Base-by-base conservation (phyloP, 768 basidiomycete species). In the Butyriboletus loyo region DNA sequence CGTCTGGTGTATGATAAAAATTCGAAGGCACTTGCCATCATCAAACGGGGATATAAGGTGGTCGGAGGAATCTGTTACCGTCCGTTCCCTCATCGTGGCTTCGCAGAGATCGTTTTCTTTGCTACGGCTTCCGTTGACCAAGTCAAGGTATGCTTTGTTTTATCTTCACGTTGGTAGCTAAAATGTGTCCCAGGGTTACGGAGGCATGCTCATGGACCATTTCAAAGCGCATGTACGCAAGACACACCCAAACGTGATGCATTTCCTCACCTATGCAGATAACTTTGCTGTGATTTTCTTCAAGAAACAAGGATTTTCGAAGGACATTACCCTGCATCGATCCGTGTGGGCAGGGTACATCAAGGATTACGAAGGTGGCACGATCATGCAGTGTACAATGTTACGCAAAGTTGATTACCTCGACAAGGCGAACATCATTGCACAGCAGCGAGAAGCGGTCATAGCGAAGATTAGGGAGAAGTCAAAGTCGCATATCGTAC, bases 261-360 rank as follows among this genome's bases (percentile, higher is more conserved):
- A 97, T 70, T 98, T 98, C 72, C 77, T 99, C 31, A 98, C 97
- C 4, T 99, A 98, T 65, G 97, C 97, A 42, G 97, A 99, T 72
- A 98, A 98, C 69, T 99, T 92, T 66, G 97, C 97, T 17, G 94
- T 98, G 35, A 96, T 97, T 4, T 99, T 98, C 72, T 98, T 99
- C 77, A 93, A 93, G 69, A 99, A 98, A 68, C 97, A 98, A 75
- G 97, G 97, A 0, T 99, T 99, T 71, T 90, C 92, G 7, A 98
- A 98, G 69, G 95, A 98, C 52, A 96, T 99, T 55, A 87, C 89
- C 1, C 80, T 97, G n/a, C 87, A 87, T 54, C 82, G 95, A 39
- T 84, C 89, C 2, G 78, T 87, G 8, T 99, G 97, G 97, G 95
- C 96, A 0, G 97, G 95, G 11, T 98, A 99, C 70, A 98, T 99